These are phyloP conservation scores for Chrysanthemum makinoi DNA, from an alignment of 129 eudicot species.

Conservation along the genomic window DNA sequence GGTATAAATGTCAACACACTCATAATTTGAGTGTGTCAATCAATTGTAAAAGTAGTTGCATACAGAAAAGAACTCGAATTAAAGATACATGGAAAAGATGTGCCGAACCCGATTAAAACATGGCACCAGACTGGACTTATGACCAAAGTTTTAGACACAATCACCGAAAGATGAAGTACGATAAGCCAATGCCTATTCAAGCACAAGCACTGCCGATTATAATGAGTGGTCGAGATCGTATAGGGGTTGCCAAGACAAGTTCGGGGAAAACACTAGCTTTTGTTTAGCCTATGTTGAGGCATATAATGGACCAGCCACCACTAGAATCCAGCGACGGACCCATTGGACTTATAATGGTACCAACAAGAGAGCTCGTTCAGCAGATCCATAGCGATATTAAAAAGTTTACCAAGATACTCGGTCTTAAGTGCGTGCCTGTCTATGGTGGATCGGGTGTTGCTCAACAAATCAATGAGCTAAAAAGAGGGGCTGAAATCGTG, in stretches of 20 bases:
- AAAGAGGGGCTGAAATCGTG: constrained; percentile 76
- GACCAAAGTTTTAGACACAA: constrained; percentile 52
- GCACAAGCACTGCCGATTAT: constrained; percentile 73
- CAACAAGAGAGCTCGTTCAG: constrained; percentile 84
- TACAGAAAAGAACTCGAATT: constrained; percentile 61
- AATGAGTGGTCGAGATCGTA: constrained; percentile 83
- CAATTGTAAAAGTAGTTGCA: constrained; percentile 55
- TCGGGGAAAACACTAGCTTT: constrained; percentile 81
- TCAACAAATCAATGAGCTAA: constrained; percentile 72
- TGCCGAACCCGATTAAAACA: constrained; percentile 69
- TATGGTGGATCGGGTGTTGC: constrained; percentile 92
- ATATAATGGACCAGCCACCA: constrained; percentile 75
- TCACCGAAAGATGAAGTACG: constrained; percentile 54
- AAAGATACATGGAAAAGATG: constrained; percentile 70
- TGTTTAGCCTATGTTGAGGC: constrained; percentile 81
- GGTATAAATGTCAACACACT: too few species aligned
- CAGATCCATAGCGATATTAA: constrained; percentile 70
- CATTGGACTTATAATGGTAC: constrained; percentile 79
- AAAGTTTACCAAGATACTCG: constrained; percentile 63
- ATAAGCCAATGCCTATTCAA: constrained; percentile 78
- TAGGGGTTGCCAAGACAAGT: constrained; percentile 78
- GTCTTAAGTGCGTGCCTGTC: constrained; percentile 74
- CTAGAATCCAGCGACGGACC: constrained; percentile 74
- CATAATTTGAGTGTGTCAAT: too few species aligned
- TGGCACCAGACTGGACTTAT: constrained; percentile 77